Percentiles rank a stretch among this genome's conserved stretches.
Conservation (phyloP, 371 early-diverging fungal species). For the Coemansia sp. region DNA sequence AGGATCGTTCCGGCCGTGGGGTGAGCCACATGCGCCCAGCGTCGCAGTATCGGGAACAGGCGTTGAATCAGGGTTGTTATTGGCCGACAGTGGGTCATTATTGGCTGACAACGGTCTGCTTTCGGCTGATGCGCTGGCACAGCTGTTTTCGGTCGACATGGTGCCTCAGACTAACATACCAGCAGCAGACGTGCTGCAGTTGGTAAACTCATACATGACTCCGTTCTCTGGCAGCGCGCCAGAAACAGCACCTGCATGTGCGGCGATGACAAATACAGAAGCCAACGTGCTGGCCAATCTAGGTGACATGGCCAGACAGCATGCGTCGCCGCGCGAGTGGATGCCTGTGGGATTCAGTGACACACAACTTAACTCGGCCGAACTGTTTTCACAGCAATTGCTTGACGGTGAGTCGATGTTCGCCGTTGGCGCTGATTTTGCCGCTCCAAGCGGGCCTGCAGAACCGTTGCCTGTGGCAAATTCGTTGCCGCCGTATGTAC, state of each 20-base stretch:
- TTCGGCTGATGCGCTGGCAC: constrained; percentile 35
- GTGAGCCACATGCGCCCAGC: neutral
- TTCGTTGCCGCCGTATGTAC: constrained; percentile 7
- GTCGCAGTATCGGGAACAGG: neutral
- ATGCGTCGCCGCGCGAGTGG: constrained; percentile 15
- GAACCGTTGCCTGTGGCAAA: neutral
- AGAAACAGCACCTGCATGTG: constrained; percentile 17
- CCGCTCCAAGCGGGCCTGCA: neutral
- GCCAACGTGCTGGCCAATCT: constrained; percentile 42
- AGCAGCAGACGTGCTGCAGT: constrained; percentile 26
- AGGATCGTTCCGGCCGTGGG: neutral
- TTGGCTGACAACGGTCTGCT: constrained; percentile 1
- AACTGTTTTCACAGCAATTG: constrained; percentile 10
- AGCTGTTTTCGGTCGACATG: constrained; percentile 45
- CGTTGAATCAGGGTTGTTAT: no score
- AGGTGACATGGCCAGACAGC: constrained; percentile 23
- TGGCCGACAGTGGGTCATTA: neutral
- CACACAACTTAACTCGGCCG: neutral
- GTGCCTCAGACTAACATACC: constrained; percentile 25
- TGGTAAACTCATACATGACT: constrained; percentile 37
- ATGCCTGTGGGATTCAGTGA: constrained; percentile 29
- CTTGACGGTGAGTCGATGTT: constrained; percentile 29
- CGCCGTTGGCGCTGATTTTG: constrained; percentile 8
- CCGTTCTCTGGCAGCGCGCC: constrained; percentile 20
- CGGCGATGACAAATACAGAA: constrained; percentile 24